Evolutionary conservation across 768 basidiomycete genomes (phyloP), one percentile per base, ranked within the genome.

Genomic region (Russula dissimulans): DNA sequence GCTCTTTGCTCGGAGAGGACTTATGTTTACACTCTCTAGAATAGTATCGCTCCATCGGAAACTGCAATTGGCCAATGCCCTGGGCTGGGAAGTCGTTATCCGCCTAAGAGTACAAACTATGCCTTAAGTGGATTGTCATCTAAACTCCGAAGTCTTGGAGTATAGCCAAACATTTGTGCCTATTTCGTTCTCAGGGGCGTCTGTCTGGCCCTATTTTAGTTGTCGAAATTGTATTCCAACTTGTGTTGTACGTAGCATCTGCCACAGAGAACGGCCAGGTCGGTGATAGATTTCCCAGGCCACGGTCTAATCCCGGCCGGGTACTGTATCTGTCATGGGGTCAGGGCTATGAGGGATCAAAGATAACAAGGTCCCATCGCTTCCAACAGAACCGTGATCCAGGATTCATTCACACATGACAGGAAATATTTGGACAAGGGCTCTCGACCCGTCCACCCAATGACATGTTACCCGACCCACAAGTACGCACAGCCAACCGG

Each of bases 161-260:
- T 14, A 38, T 12, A 46, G 48, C 54, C 59, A 54, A 60, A 44
- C 46, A 61, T 45, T 12, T 56, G 60, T 56, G 60, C 54, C 54
- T 54, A 31, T 55, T 49, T 50, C 32, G 3, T 26, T 12, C 34
- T 60, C 42, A 31, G 48, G 44, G 34, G 46, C 49, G n/a, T 44
- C 56, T 34, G 18, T 9, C 9, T 15, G 59, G 12, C 54, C 43
- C 29, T n/a, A 51, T 38, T 36, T 45, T 45, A 38, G 50, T 49
- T 38, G 22, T 26, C 22, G 17, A 48, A 54, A 38, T 14, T 36
- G 48, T 17, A 14, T 38, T 26, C 53, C 54, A 42, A 26, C 17
- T 34, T 36, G 11, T 15, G 15, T 48, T 57, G 47, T 56, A 39
- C 18, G 49, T 45, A 53, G 38, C 60, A 47, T 55, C 60, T 49